Percentiles rank a stretch among this genome's conserved stretches.
These are phyloP conservation scores for Exophiala viscosa DNA, from an alignment of 2,329 filamentous ascomycete species.

Conservation along the genomic window DNA sequence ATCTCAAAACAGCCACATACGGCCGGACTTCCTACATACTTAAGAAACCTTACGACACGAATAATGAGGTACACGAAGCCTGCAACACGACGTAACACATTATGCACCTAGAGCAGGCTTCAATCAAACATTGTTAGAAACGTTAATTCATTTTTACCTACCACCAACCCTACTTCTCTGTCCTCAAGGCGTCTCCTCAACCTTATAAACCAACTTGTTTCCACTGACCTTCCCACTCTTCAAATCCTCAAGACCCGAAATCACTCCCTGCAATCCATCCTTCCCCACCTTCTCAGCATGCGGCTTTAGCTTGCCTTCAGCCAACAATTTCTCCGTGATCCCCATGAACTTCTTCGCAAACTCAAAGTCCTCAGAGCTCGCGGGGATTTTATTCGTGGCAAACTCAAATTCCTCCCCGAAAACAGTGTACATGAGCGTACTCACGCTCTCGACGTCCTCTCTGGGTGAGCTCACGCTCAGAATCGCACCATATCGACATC, in stretches of 20 bases:
- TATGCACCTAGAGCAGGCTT: too few species aligned
- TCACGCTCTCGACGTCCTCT: slow-evolving; percentile 34
- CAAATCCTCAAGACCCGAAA: slow-evolving; percentile 44
- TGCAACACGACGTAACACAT: too few species aligned
- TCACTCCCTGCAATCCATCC: slow-evolving; percentile 44
- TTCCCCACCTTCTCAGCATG: slow-evolving; percentile 42
- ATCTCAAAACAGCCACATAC: too few species aligned
- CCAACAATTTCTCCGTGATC: slow-evolving; percentile 39
- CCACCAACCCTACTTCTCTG: too few species aligned
- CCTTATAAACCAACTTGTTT: slow-evolving; percentile 48
- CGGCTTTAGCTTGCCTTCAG: slow-evolving; percentile 42
- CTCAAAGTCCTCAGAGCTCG: slow-evolving; percentile 38
- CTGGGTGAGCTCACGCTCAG: slow-evolving; percentile 29
- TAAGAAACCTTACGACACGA: too few species aligned
- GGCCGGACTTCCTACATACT: too few species aligned
- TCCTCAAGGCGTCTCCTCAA: slow-evolving; percentile 27
- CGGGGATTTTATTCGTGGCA: slow-evolving; percentile 9
- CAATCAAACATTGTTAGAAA: too few species aligned
- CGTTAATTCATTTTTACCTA: too few species aligned
- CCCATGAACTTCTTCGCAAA: slow-evolving; percentile 41
- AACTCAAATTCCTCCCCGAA: slow-evolving; percentile 34
- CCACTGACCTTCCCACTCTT: slow-evolving; percentile 46
- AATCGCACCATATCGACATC: slow-evolving; percentile 32
- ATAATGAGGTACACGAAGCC: too few species aligned
- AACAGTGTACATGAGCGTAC: slow-evolving; percentile 35